phyloP scores from a whole-genome alignment of 805 yeast species.

The Cephaloascus fragrans region DNA sequence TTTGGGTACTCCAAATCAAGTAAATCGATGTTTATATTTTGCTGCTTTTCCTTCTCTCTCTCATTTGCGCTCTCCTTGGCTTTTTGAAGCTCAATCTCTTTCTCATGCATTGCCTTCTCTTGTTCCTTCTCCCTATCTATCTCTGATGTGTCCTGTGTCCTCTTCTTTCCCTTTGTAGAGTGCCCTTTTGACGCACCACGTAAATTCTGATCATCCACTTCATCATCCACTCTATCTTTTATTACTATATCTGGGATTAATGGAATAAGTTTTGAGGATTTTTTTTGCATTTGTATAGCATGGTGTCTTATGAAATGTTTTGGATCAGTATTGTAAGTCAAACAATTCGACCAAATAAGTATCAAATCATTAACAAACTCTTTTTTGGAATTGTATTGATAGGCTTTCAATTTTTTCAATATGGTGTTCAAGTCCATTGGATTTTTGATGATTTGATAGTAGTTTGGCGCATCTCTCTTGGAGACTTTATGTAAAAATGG shows the following conservation, averaged over 20 bases:
- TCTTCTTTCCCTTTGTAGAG: background rate
- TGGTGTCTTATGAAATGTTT: constrained; percentile 83
- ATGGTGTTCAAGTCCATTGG: constrained; percentile 98
- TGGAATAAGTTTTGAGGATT: constrained; percentile 65
- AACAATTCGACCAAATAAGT: constrained; percentile 93
- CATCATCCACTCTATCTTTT: constrained; percentile 63
- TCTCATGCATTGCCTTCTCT: constrained; percentile 6
- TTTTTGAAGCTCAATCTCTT: background rate
- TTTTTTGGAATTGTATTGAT: constrained; percentile 74
- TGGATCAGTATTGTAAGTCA: constrained; percentile 91
- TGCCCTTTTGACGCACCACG: background rate
- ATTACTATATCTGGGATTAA: constrained; percentile 84
- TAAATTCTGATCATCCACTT: constrained; percentile 38
- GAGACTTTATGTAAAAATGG: constrained; percentile 94
- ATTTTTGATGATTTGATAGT: constrained; percentile 76
- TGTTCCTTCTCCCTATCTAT: background rate
- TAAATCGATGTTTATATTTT: constrained; percentile 32
- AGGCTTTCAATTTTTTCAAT: constrained; percentile 73
- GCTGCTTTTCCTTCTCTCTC: constrained; percentile 24
- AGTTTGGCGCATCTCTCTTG: constrained; percentile 96
- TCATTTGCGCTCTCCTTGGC: constrained; percentile 1
- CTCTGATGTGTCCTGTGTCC: constrained; percentile 1
- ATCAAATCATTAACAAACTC: constrained; percentile 93
- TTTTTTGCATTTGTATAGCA: constrained; percentile 94
- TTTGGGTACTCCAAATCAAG: too few relatives aligned